phyloP scores from a whole-genome alignment of 163 green algal genomes.

The Scenedesmus sp. region DNA sequence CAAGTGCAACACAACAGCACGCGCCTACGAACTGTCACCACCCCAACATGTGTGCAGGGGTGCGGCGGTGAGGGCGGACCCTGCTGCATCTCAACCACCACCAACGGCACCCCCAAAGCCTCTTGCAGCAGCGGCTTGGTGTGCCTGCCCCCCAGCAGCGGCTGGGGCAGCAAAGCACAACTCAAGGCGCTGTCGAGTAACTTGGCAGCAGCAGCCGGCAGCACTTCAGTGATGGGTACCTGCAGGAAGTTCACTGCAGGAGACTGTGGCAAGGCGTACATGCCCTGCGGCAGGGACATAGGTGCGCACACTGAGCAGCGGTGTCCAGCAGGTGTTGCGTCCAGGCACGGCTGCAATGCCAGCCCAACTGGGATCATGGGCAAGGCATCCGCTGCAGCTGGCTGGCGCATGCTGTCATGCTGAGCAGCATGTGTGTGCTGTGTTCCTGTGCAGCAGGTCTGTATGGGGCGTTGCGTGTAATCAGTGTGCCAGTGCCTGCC shows the following conservation, averaged over 20 bases:
- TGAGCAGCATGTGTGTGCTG: too few relatives aligned
- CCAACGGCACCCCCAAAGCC: background rate
- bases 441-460: too few relatives aligned
- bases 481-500: too few relatives aligned
- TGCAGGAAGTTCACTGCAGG: constrained; percentile 29
- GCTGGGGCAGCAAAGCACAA: constrained; percentile 25
- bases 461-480: too few relatives aligned
- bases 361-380: background rate
- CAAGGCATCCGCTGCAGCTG: too few relatives aligned
- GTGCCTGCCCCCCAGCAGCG: constrained; percentile 9
- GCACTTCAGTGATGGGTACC: constrained; percentile 10
- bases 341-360: background rate
- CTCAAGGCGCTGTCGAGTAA: background rate
- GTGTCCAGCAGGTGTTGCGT: background rate
- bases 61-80: constrained; percentile 27
- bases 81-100: constrained; percentile 20
- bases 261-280: constrained; percentile 11
- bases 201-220: constrained; percentile 5
- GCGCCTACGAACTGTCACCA: background rate
- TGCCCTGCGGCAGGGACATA: constrained; percentile 38
- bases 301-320: background rate
- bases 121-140: constrained; percentile 23
- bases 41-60: background rate
- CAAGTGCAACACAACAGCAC: background rate
- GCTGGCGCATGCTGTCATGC: too few relatives aligned